These are phyloP conservation scores for Friedmanniomyces simplex DNA, from an alignment of 495 filamentous ascomycete genomes.

Conservation along the genomic window DNA sequence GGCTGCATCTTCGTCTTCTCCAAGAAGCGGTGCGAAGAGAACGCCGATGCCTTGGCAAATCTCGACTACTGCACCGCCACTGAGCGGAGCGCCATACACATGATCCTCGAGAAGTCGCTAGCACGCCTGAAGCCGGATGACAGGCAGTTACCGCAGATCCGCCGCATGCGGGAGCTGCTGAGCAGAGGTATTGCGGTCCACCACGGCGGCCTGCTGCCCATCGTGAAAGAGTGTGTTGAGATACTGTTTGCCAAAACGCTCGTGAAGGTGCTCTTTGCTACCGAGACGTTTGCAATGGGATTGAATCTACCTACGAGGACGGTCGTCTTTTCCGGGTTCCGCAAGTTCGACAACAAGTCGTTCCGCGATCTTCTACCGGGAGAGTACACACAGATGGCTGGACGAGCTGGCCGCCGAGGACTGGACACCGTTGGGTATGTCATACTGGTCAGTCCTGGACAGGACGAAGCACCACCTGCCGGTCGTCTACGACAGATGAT, in stretches of 20 bases:
- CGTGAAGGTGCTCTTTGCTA: slow-evolving; percentile 94
- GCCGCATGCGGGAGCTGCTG: slow-evolving; percentile 73
- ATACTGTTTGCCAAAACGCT: slow-evolving; percentile 90
- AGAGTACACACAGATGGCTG: slow-evolving; percentile 98
- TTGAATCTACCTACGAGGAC: slow-evolving; percentile 91
- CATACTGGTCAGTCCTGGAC: slow-evolving; percentile 75
- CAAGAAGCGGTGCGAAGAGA: slow-evolving; percentile 93
- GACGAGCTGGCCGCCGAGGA: slow-evolving; percentile 84
- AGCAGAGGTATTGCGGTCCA: slow-evolving; percentile 89
- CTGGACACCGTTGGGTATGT: slow-evolving; percentile 87
- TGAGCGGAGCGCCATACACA: slow-evolving; percentile 93
- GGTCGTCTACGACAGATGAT: slow-evolving; percentile 82
- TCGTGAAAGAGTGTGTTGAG: slow-evolving; percentile 96
- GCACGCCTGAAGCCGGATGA: slow-evolving; percentile 89
- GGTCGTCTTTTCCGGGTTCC: slow-evolving; percentile 92
- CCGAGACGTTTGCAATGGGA: slow-evolving; percentile 98
- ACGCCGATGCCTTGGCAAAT: slow-evolving; percentile 87
- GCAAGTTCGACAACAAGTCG: slow-evolving; percentile 84
- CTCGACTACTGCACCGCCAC: slow-evolving; percentile 84
- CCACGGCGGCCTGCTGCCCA: slow-evolving; percentile 88
- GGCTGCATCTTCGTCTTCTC: slow-evolving; percentile 98
- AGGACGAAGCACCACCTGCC: slow-evolving; percentile 80
- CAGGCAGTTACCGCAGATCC: slow-evolving; percentile 76
- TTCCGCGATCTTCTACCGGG: slow-evolving; percentile 90
- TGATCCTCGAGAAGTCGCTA: slow-evolving; percentile 94